phyloP scores from a whole-genome alignment of 306 rosid species.

The Vachellia collinsii region DNA sequence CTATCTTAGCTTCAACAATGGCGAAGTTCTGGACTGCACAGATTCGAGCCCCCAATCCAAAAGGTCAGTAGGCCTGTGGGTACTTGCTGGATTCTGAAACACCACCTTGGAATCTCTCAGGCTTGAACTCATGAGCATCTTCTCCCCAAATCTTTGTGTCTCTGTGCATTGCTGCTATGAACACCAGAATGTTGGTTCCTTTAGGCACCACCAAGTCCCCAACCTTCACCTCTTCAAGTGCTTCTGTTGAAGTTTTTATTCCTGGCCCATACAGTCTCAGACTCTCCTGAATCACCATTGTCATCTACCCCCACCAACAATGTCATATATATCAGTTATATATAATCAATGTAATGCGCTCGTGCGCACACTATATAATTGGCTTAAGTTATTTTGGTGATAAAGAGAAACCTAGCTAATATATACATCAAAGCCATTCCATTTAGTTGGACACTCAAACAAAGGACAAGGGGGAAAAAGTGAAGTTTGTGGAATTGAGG shows the following conservation, averaged over 20 bases:
- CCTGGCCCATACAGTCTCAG: slow-evolving; percentile 41
- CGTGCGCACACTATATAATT: too few species aligned
- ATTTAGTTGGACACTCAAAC: too few species aligned
- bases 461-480: too few species aligned
- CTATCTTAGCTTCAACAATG: slow-evolving; percentile 20
- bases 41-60: slow-evolving; percentile 40
- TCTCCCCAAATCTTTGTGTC: slow-evolving; percentile 45
- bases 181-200: slow-evolving; percentile 39
- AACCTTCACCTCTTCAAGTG: slow-evolving; percentile 32
- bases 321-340: too few species aligned
- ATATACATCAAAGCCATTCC: too few species aligned
- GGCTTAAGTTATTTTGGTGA: too few species aligned
- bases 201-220: slow-evolving; percentile 39
- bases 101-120: slow-evolving; percentile 43
- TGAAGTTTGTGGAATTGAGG: too few species aligned
- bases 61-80: slow-evolving; percentile 47
- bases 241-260: slow-evolving; percentile 33
- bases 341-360: too few species aligned
- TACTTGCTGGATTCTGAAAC: slow-evolving; percentile 41
- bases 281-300: slow-evolving; percentile 53
- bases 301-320: not conserved
- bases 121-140: slow-evolving; percentile 41
- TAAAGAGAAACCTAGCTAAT: too few species aligned
- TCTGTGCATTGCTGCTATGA: slow-evolving; percentile 31
- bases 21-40: slow-evolving; percentile 44